These are phyloP conservation scores for Ceriops zippeliana DNA, from an alignment of 345 rosid genomes.

Conservation along the genomic window DNA sequence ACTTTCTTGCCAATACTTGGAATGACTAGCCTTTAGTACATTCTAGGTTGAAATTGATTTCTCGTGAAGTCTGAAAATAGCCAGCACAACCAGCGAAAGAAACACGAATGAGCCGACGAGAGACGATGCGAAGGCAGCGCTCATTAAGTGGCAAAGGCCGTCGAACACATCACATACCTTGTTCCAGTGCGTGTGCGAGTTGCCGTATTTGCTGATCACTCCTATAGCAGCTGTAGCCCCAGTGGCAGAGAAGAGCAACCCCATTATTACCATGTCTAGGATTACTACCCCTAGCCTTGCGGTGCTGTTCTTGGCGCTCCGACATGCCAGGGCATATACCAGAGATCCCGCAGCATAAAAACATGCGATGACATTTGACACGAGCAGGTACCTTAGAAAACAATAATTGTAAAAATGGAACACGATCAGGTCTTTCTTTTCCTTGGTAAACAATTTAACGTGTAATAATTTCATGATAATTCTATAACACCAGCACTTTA, in stretches of 20 bases:
- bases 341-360: conserved; percentile 36
- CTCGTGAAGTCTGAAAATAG: conserved; percentile 36
- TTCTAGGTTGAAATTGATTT: conserved; percentile 10
- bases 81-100: conserved; percentile 35
- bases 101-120: conserved; percentile 30
- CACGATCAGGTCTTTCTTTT: too few species aligned
- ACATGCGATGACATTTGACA: conserved; percentile 33
- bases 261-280: conserved; percentile 32
- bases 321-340: neutral
- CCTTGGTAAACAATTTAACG: too few species aligned
- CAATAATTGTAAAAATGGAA: too few species aligned
- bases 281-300: conserved; percentile 12
- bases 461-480: too few species aligned
- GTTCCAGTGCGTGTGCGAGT: conserved; percentile 47
- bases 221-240: conserved; percentile 46
- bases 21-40: neutral
- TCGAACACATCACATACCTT: conserved; percentile 35
- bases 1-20: too few species aligned
- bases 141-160: conserved; percentile 33
- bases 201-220: conserved; percentile 34
- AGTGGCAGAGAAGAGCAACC: conserved; percentile 40
- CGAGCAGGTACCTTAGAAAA: conserved; percentile 36
- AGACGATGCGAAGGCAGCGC: conserved; percentile 28
- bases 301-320: neutral
- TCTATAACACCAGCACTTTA: too few species aligned